Evolutionary conservation across 257 asterid species (phyloP).

Genomic region (Gynochthodes officinalis): DNA sequence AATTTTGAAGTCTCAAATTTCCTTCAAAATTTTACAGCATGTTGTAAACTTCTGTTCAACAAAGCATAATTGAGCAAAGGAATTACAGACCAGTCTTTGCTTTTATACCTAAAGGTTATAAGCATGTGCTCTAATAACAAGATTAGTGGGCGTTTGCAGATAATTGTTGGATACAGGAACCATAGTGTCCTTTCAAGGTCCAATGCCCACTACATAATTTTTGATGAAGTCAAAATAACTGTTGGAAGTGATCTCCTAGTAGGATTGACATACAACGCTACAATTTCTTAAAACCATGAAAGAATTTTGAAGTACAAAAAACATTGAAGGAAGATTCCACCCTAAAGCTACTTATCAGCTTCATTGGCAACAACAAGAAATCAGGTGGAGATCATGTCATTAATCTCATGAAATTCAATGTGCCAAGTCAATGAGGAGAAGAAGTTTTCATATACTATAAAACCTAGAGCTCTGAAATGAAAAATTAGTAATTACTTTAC

Average conservation of each 20-base stretch:
- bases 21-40: background rate
- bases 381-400: background rate
- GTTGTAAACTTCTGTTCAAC: background rate
- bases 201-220: slow-evolving; percentile 87
- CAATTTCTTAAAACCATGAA: background rate
- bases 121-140: slow-evolving; percentile 87
- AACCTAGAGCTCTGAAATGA: background rate
- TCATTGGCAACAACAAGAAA: background rate
- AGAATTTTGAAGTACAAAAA: background rate
- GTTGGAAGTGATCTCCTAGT: too few species aligned
- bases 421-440: background rate
- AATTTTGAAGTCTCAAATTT: background rate
- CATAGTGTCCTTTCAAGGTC: slow-evolving; percentile 89
- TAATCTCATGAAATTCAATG: background rate
- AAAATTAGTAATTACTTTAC: background rate
- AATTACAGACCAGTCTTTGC: background rate
- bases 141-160: slow-evolving; percentile 56
- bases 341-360: too few species aligned
- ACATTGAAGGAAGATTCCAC: too few species aligned
- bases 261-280: slow-evolving; percentile 49
- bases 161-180: slow-evolving; percentile 53
- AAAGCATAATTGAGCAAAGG: background rate
- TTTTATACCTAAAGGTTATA: slow-evolving; percentile 75
- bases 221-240: slow-evolving; percentile 74
- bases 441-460: background rate